A percentile compares a stretch with the other conserved stretches of the same genome.
Evolutionary conservation across 805 yeast species (phyloP).

Genomic region (Candida easanensis): DNA sequence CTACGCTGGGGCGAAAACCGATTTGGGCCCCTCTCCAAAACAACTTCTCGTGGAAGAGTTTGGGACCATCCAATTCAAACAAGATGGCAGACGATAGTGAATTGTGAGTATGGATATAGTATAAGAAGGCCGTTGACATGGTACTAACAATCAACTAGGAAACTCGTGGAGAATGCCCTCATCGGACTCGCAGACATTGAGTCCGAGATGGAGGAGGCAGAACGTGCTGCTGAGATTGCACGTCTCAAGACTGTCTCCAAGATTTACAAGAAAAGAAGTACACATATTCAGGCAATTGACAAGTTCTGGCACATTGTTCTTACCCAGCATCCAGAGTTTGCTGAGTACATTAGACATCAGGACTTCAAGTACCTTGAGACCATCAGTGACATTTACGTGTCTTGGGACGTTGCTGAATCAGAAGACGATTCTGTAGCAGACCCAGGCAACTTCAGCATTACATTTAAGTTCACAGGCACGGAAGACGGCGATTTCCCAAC

Average conservation of each 20-base stretch:
- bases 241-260: slow-evolving; percentile 53
- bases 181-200: slow-evolving; percentile 56
- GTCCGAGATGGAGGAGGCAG: slow-evolving; percentile 55
- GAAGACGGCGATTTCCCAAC: slow-evolving; percentile 43
- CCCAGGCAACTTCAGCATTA: slow-evolving; percentile 57
- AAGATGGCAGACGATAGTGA: background rate
- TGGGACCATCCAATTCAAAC: no score
- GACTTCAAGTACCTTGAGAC: slow-evolving; percentile 75
- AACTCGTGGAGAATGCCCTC: slow-evolving; percentile 37
- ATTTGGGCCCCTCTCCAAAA: no score
- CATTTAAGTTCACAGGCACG: slow-evolving; percentile 51
- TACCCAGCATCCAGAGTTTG: slow-evolving; percentile 81
- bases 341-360: slow-evolving; percentile 71
- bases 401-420: slow-evolving; percentile 37
- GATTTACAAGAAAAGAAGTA: slow-evolving; percentile 56
- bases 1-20: background rate
- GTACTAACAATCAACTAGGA: background rate
- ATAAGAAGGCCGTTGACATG: background rate
- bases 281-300: slow-evolving; percentile 52
- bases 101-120: background rate
- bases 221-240: slow-evolving; percentile 55
- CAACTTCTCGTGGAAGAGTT: no score
- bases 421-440: slow-evolving; percentile 31
- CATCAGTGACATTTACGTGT: slow-evolving; percentile 61
- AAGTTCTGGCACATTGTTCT: slow-evolving; percentile 86